These are phyloP conservation scores for Halophytophthora batemanensis DNA, from an alignment of 352 stramenopile species.

Conservation along the genomic window DNA sequence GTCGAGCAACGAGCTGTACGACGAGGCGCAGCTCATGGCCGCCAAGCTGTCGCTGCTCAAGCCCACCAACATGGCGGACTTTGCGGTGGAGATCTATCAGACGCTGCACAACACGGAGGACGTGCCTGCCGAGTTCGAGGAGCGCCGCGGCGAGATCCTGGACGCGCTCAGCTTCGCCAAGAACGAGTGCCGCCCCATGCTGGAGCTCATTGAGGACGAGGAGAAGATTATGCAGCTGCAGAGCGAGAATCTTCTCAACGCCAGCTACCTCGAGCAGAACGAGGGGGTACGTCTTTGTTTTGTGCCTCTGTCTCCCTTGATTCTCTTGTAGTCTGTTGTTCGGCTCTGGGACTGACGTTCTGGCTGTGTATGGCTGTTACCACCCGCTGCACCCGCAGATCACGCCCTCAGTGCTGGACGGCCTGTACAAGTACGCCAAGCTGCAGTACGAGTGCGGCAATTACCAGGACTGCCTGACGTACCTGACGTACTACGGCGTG, in stretches of 20 bases:
- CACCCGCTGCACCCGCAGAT: constrained; percentile 54
- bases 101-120: constrained; percentile 84
- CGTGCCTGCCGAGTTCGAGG: constrained; percentile 80
- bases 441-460: constrained; percentile 97
- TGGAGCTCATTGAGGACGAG: constrained; percentile 81
- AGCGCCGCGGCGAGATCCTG: constrained; percentile 67
- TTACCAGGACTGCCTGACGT: constrained; percentile 91
- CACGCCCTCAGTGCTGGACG: constrained; percentile 86
- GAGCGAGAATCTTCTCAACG: constrained; percentile 80
- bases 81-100: constrained; percentile 95
- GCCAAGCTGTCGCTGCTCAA: constrained; percentile 92
- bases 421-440: constrained; percentile 94
- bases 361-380: neutral
- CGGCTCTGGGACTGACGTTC: no score
- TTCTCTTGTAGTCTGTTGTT: no score
- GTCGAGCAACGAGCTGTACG: constrained; percentile 88
- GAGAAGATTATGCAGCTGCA: constrained; percentile 87
- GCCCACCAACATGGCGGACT: constrained; percentile 97
- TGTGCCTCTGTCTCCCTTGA: no score
- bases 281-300: constrained; percentile 48
- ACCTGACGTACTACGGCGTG: constrained; percentile 89
- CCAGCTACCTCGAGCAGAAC: constrained; percentile 75
- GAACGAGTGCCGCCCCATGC: constrained; percentile 69
- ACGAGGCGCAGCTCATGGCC: constrained; percentile 87
- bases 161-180: constrained; percentile 76